These are phyloP conservation scores for Iberis pinnata DNA, from an alignment of 345 rosid species.

Conservation along the genomic window DNA sequence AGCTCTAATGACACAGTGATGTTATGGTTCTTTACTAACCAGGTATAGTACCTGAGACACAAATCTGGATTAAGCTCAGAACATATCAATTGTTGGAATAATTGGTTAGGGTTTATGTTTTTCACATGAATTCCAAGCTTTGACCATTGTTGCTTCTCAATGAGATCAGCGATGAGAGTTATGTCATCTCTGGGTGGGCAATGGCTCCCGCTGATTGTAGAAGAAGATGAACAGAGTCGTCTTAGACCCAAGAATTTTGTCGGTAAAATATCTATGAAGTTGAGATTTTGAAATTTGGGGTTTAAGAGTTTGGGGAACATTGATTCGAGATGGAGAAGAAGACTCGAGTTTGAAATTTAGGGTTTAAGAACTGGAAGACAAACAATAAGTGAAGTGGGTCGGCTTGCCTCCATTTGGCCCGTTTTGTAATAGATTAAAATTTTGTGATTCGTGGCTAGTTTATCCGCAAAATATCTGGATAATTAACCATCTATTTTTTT, in stretches of 20 bases:
- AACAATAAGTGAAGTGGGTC: no score
- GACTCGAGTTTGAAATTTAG: no score
- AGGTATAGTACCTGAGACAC: slow-evolving; percentile 49
- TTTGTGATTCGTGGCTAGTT: no score
- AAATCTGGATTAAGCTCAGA: slow-evolving; percentile 50
- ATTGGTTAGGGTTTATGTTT: slow-evolving; percentile 29
- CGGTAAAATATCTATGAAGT: neutral
- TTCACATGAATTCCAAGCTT: slow-evolving; percentile 36
- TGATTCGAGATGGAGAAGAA: slow-evolving; percentile 13
- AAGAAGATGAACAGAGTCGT: slow-evolving; percentile 4
- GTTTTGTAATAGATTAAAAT: no score
- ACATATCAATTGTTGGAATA: slow-evolving; percentile 36
- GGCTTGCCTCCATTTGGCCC: no score
- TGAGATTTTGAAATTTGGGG: neutral
- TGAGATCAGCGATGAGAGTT: slow-evolving; percentile 32
- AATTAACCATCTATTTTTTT: no score
- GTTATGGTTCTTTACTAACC: slow-evolving; percentile 45
- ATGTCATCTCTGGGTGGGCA: slow-evolving; percentile 6
- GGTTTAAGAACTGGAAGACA: no score
- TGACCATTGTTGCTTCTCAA: slow-evolving; percentile 61
- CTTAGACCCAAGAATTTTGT: neutral
- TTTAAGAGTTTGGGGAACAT: slow-evolving; percentile 17
- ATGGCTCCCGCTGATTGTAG: slow-evolving; percentile 1
- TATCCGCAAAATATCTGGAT: no score
- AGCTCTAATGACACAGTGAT: slow-evolving; percentile 37